Evolutionary conservation across 1,284 basidiomycete genomes (phyloP).

Genomic region (Austroboletus rostrupii): DNA sequence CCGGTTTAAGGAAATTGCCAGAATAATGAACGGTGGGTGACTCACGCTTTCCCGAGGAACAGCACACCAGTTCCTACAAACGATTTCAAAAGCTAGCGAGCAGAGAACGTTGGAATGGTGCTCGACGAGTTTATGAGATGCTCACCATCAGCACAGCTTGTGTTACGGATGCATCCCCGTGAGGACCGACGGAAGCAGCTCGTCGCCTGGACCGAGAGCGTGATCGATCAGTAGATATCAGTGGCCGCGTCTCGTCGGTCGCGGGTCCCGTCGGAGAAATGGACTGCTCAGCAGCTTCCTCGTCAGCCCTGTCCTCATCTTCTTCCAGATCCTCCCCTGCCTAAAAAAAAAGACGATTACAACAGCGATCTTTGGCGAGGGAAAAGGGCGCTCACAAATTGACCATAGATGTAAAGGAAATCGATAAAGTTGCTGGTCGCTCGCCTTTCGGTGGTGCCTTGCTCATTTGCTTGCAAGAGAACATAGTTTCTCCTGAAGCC

Average conservation of each 20-base stretch:
- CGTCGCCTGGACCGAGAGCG: conserved; percentile 55
- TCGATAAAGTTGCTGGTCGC: conserved; percentile 87
- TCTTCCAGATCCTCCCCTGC: conserved; percentile 94
- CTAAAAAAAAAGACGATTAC: conserved; percentile 42
- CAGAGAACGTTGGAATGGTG: conserved; percentile 6
- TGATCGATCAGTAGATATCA: conserved; percentile 28
- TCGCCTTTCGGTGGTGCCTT: conserved; percentile 59
- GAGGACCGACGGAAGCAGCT: conserved; percentile 51
- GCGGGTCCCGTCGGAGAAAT: conserved; percentile 16
- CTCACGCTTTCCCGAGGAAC: conserved; percentile 89
- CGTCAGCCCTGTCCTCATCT: conserved; percentile 53
- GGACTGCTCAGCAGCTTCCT: conserved; percentile 33
- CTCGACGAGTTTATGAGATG: conserved; percentile 11
- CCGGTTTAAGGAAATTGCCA: conserved; percentile 8
- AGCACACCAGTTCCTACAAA: conserved; percentile 97
- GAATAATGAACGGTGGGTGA: neutral
- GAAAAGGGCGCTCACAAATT: conserved; percentile 69
- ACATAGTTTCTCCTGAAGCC: conserved; percentile 91
- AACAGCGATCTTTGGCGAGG: neutral
- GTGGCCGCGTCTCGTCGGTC: conserved; percentile 42
- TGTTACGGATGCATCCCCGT: conserved; percentile 82
- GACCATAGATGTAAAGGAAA: conserved; percentile 89
- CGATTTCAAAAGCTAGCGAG: conserved; percentile 76
- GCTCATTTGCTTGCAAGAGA: conserved; percentile 63
- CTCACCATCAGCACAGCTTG: conserved; percentile 89